Percentiles rank a stretch among this genome's conserved stretches.
Evolutionary conservation across 306 rosid species (phyloP).

Genomic region (Cicer pinnatifidum): DNA sequence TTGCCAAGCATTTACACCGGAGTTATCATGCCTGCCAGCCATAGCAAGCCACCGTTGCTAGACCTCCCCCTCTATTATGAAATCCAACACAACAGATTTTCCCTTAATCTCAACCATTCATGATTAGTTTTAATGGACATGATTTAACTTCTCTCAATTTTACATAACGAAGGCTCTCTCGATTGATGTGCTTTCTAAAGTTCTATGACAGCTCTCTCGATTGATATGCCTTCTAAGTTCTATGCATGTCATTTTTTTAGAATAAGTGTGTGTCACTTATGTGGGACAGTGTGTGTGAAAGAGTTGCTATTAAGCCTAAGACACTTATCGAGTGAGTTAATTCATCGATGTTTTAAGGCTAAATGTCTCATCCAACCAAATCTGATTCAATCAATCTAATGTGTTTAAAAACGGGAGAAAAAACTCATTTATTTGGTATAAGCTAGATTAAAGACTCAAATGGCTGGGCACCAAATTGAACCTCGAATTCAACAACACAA

Average conservation of each 20-base stretch:
- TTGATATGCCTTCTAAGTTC: background rate
- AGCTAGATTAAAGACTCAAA: constrained; percentile 12
- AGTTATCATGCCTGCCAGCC: background rate
- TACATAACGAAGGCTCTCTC: background rate
- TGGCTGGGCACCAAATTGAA: constrained; percentile 20
- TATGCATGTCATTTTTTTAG: too few relatives aligned
- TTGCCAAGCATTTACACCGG: background rate
- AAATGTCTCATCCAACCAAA: background rate
- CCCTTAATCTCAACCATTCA: background rate
- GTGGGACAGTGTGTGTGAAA: background rate
- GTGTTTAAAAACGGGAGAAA: background rate
- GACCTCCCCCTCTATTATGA: background rate
- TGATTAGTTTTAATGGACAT: background rate
- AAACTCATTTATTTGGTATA: background rate
- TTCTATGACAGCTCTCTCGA: too few relatives aligned
- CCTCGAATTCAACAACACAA: background rate
- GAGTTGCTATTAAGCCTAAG: background rate
- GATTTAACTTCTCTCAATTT: background rate
- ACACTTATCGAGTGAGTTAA: background rate
- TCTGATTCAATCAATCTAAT: constrained; percentile 1
- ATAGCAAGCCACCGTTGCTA: background rate
- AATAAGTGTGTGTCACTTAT: too few relatives aligned
- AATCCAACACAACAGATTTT: background rate
- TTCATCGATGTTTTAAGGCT: background rate
- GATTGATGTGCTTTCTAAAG: background rate